Conservation (phyloP, 495 filamentous ascomycete genomes). For the Podospora sp. region DNA sequence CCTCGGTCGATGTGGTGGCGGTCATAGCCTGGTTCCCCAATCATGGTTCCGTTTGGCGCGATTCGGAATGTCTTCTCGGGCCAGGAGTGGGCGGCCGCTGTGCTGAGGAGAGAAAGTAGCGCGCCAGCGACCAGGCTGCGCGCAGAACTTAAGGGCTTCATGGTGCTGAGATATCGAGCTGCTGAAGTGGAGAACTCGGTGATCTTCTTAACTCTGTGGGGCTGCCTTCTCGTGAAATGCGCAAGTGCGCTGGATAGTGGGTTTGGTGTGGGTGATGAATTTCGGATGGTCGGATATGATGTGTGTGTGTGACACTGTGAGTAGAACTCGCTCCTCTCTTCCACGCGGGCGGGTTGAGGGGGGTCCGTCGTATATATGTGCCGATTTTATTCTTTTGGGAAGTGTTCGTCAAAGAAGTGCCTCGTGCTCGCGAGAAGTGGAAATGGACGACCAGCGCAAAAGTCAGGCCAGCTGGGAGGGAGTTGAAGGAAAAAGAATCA, state of each 20-base stretch:
- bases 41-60: constrained; percentile 71
- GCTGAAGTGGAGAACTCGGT: neutral
- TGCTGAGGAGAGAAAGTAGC: constrained; percentile 42
- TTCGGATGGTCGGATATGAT: neutral
- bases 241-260: neutral
- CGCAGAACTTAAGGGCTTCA: neutral
- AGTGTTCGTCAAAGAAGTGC: neutral
- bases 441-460: neutral
- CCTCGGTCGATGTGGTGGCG: constrained; percentile 62
- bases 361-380: neutral
- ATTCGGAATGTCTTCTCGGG: constrained; percentile 72
- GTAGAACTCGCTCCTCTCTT: neutral
- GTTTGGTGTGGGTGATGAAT: neutral
- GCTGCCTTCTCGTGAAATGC: neutral
- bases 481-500: neutral
- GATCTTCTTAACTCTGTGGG: neutral
- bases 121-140: constrained; percentile 28
- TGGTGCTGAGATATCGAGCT: constrained; percentile 8
- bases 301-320: neutral
- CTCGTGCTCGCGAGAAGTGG: constrained; percentile 7
- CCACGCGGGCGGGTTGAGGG: neutral
- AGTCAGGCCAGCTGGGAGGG: constrained; percentile 8
- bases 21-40: constrained; percentile 67
- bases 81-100: constrained; percentile 70
- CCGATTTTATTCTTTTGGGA: neutral